A percentile compares a stretch with the other conserved stretches of the same genome.
Conservation (phyloP, 352 stramenopile species). For the Globisporangium cystogenes region DNA sequence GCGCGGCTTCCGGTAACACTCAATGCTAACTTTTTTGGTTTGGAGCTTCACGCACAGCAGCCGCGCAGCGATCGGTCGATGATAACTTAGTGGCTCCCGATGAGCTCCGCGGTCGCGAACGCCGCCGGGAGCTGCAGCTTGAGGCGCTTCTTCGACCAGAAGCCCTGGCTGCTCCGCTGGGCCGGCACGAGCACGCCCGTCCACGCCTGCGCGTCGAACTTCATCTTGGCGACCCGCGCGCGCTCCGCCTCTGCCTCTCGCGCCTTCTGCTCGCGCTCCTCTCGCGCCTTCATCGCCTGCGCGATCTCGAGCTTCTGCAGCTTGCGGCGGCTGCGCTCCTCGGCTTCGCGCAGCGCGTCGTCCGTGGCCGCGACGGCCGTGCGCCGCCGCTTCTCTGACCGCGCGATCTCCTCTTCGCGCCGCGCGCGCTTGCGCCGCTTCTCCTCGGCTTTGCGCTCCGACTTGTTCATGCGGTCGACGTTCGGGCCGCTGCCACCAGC, state of each 20-base stretch:
- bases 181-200: constrained; percentile 37
- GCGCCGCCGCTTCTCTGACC: constrained; percentile 66
- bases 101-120: constrained; percentile 30
- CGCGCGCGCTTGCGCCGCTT: constrained; percentile 67
- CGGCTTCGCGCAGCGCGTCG: constrained; percentile 74
- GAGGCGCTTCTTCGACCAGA: constrained; percentile 55
- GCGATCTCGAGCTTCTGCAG: constrained; percentile 68
- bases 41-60: neutral
- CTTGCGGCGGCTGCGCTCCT: constrained; percentile 60
- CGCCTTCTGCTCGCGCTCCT: constrained; percentile 51
- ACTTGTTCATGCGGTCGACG: constrained; percentile 78
- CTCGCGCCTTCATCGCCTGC: constrained; percentile 45
- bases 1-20: too few relatives aligned
- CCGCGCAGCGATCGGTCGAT: too few relatives aligned
- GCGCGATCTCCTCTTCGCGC: constrained; percentile 74
- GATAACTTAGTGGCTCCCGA: constrained; percentile 12
- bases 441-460: constrained; percentile 82
- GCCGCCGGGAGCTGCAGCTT: constrained; percentile 44
- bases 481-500: constrained; percentile 22
- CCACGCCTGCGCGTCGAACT: constrained; percentile 55
- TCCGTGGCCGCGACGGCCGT: constrained; percentile 75
- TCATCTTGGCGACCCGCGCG: constrained; percentile 42
- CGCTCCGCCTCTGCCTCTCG: constrained; percentile 42
- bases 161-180: constrained; percentile 22
- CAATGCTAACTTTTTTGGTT: constrained; percentile 1